Percentiles rank a stretch among this genome's conserved stretches.
Evolutionary conservation across 2,329 filamentous ascomycete species (phyloP).

Genomic region (Pseudogymnoascus sp.): DNA sequence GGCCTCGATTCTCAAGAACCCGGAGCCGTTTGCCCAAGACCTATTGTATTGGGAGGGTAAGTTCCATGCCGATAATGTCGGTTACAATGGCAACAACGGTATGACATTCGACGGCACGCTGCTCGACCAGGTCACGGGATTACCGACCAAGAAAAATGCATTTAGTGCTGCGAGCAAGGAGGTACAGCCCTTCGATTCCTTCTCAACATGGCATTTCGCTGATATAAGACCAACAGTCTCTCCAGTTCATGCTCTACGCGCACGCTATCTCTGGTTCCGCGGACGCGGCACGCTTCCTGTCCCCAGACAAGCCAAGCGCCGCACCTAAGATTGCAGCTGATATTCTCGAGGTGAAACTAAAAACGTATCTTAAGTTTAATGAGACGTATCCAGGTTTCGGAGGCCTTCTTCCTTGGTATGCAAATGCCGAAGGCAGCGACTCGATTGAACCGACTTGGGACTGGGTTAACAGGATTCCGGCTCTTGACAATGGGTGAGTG

Average conservation of each 20-base stretch:
- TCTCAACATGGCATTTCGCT: not conserved
- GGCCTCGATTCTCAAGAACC: slow-evolving; percentile 27
- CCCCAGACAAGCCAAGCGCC: slow-evolving; percentile 29
- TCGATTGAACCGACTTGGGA: slow-evolving; percentile 32
- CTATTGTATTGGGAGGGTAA: slow-evolving; percentile 41
- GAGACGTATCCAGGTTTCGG: slow-evolving; percentile 38
- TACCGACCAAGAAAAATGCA: slow-evolving; percentile 31
- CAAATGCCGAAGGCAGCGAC: slow-evolving; percentile 21
- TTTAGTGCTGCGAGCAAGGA: slow-evolving; percentile 38
- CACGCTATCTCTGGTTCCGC: slow-evolving; percentile 35
- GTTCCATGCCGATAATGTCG: slow-evolving; percentile 38
- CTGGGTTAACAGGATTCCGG: slow-evolving; percentile 37
- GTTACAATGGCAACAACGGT: slow-evolving; percentile 38
- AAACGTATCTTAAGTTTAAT: slow-evolving; percentile 38
- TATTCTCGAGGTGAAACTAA: slow-evolving; percentile 36
- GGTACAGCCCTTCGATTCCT: slow-evolving; percentile 17
- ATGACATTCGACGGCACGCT: slow-evolving; percentile 39
- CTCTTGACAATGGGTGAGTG: slow-evolving; percentile 36
- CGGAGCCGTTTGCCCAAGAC: slow-evolving; percentile 33
- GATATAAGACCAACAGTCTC: slow-evolving; percentile 25
- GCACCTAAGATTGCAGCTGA: slow-evolving; percentile 32
- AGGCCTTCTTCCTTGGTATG: slow-evolving; percentile 38
- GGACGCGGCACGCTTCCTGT: slow-evolving; percentile 36
- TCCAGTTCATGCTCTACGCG: slow-evolving; percentile 40
- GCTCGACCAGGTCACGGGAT: slow-evolving; percentile 35